phyloP scores from a whole-genome alignment of 257 asterid genomes.

The Anisodus tanguticus region DNA sequence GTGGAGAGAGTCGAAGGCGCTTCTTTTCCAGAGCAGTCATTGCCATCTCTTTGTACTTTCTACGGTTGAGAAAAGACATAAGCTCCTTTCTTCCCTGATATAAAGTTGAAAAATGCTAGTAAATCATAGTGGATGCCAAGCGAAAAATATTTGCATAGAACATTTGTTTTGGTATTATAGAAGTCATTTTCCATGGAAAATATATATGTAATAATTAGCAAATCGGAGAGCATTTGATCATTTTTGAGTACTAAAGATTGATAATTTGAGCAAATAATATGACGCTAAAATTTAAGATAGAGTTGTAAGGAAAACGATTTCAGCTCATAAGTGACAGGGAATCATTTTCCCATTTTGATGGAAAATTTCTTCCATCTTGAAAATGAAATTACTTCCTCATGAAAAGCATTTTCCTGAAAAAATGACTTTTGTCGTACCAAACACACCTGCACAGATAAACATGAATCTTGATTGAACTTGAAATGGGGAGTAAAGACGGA shows the following conservation, averaged over 20 bases:
- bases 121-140: not conserved
- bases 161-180: too few relatives aligned
- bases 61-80: constrained; percentile 76
- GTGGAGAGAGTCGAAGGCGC: constrained; percentile 69
- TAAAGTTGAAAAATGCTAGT: constrained; percentile 28
- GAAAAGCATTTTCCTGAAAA: too few relatives aligned
- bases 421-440: too few relatives aligned
- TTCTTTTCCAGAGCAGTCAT: constrained; percentile 79
- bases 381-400: too few relatives aligned
- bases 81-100: constrained; percentile 92
- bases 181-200: too few relatives aligned
- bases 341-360: too few relatives aligned
- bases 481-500: not conserved
- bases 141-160: not conserved
- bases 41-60: constrained; percentile 84
- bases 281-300: not conserved
- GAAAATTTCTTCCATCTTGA: too few relatives aligned
- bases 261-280: too few relatives aligned
- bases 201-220: not conserved
- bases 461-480: not conserved
- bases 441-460: not conserved
- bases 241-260: too few relatives aligned
- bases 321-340: too few relatives aligned
- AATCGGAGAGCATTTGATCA: not conserved
- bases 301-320: not conserved